phyloP scores from a whole-genome alignment of 2,329 filamentous ascomycete species.

The Rutstroemia sp. region DNA sequence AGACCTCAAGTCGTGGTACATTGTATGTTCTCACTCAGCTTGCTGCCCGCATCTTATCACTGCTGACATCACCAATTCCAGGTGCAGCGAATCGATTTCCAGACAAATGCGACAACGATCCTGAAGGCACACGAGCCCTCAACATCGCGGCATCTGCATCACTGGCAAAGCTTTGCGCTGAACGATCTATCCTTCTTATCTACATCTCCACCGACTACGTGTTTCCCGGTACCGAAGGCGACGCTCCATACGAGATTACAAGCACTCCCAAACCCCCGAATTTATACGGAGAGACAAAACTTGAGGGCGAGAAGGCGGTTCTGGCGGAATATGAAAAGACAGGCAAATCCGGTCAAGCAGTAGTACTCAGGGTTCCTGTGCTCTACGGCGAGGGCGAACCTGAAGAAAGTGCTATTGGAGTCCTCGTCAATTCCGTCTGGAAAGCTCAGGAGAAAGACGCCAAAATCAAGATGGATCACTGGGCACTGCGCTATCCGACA shows the following conservation, averaged over 20 bases:
- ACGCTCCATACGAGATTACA: constrained; percentile 71
- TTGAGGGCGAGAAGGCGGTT: constrained; percentile 63
- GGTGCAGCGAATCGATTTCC: constrained; percentile 84
- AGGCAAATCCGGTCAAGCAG: constrained; percentile 46
- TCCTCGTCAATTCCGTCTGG: constrained; percentile 69
- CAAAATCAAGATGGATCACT: constrained; percentile 75
- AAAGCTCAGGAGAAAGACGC: constrained; percentile 59
- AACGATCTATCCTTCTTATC: constrained; percentile 55
- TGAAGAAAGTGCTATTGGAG: constrained; percentile 76
- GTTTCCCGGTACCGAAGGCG: constrained; percentile 65
- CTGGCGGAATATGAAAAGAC: constrained; percentile 49
- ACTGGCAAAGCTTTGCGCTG: constrained; percentile 59
- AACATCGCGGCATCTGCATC: constrained; percentile 65
- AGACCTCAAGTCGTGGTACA: constrained; percentile 76
- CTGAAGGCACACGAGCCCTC: constrained; percentile 62
- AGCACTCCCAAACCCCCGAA: constrained; percentile 61
- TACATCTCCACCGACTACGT: constrained; percentile 83
- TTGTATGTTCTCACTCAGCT: constrained; percentile 44
- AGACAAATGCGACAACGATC: constrained; percentile 76
- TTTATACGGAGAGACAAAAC: constrained; percentile 68
- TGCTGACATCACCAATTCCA: constrained; percentile 29
- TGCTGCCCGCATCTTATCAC: background rate
- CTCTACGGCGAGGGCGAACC: constrained; percentile 73
- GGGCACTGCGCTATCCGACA: constrained; percentile 76
- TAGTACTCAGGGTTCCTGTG: constrained; percentile 75